phyloP scores from a whole-genome alignment of 2,329 filamentous ascomycete species.

The Calonectria naviculata region DNA sequence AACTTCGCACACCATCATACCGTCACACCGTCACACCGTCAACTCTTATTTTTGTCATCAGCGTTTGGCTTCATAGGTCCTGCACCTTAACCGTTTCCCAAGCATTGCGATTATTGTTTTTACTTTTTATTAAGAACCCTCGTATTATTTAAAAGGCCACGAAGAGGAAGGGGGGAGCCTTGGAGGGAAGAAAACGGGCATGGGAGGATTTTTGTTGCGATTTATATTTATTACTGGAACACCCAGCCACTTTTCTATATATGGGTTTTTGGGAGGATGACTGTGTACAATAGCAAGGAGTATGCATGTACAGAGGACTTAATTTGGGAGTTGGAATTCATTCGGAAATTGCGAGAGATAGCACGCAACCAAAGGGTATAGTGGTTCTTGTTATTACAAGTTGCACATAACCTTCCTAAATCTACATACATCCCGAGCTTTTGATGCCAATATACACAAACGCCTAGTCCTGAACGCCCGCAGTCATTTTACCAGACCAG shows the following conservation, averaged over 20 bases:
- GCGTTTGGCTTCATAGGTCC: slow-evolving; percentile 27
- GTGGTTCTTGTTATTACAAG: slow-evolving; percentile 34
- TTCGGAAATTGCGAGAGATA: slow-evolving; percentile 30
- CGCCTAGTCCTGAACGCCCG: slow-evolving; percentile 45
- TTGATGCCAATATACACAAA: slow-evolving; percentile 40
- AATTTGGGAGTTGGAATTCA: slow-evolving; percentile 30
- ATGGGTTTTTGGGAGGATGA: slow-evolving; percentile 16
- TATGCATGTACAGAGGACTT: slow-evolving; percentile 31
- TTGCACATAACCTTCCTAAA: slow-evolving; percentile 24
- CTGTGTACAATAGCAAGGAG: slow-evolving; percentile 36
- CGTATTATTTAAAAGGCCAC: not conserved
- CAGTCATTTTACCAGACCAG: slow-evolving; percentile 32
- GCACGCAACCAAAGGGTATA: slow-evolving; percentile 28
- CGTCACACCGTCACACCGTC: slow-evolving; percentile 12
- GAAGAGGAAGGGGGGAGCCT: not conserved
- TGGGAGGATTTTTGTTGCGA: slow-evolving; percentile 7
- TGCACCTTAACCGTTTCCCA: not conserved
- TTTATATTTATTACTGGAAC: slow-evolving; percentile 38
- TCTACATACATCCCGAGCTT: slow-evolving; percentile 28
- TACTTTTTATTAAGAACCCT: not conserved
- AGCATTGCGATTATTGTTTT: slow-evolving; percentile 7
- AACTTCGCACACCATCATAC: slow-evolving; percentile 8
- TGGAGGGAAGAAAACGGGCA: slow-evolving; percentile 1
- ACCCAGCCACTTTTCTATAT: slow-evolving; percentile 33
- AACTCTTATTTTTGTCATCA: slow-evolving; percentile 19